These are phyloP conservation scores for Cadophora sp. DNA, from an alignment of 2,329 filamentous ascomycete species.

Conservation along the genomic window DNA sequence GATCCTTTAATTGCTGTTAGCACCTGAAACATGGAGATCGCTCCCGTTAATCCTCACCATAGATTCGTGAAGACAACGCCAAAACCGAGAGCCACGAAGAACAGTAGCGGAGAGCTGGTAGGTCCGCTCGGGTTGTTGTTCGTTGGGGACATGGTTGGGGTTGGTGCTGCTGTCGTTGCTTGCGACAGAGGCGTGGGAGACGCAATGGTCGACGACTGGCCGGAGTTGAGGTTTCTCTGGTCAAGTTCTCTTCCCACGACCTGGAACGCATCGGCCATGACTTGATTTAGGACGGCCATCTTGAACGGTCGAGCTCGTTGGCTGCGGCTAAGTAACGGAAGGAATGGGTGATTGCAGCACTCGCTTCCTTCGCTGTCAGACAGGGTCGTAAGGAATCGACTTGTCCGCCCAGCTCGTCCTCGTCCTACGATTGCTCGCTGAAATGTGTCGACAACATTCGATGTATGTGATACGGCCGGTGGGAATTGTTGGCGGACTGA, in stretches of 20 bases:
- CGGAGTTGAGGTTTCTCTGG: slow-evolving; percentile 27
- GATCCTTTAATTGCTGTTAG: slow-evolving; percentile 69
- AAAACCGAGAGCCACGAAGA: slow-evolving; percentile 95
- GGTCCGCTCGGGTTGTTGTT: slow-evolving; percentile 46
- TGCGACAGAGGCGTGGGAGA: slow-evolving; percentile 23
- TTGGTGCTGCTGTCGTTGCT: slow-evolving; percentile 20
- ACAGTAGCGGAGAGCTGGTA: slow-evolving; percentile 78
- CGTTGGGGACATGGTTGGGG: slow-evolving; percentile 23
- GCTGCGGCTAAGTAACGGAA: slow-evolving; percentile 23
- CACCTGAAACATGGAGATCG: slow-evolving; percentile 38
- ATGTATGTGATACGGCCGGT: slow-evolving; percentile 12
- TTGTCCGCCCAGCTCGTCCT: not conserved
- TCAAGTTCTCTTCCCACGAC: slow-evolving; percentile 36
- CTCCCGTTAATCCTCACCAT: slow-evolving; percentile 68
- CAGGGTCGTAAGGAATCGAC: slow-evolving; percentile 11
- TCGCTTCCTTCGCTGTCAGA: slow-evolving; percentile 4
- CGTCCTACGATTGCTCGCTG: slow-evolving; percentile 12
- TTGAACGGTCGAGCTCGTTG: slow-evolving; percentile 3
- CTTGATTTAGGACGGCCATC: slow-evolving; percentile 41
- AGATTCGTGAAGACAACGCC: slow-evolving; percentile 98
- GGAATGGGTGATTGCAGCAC: slow-evolving; percentile 27
- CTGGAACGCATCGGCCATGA: slow-evolving; percentile 40
- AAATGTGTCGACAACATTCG: slow-evolving; percentile 16
- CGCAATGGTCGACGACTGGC: slow-evolving; percentile 24
- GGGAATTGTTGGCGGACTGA: not conserved